Evolutionary conservation across 495 filamentous ascomycete species (phyloP), one percentile per base, ranked within the genome.

Genomic region (Baudoinia panamericana): DNA sequence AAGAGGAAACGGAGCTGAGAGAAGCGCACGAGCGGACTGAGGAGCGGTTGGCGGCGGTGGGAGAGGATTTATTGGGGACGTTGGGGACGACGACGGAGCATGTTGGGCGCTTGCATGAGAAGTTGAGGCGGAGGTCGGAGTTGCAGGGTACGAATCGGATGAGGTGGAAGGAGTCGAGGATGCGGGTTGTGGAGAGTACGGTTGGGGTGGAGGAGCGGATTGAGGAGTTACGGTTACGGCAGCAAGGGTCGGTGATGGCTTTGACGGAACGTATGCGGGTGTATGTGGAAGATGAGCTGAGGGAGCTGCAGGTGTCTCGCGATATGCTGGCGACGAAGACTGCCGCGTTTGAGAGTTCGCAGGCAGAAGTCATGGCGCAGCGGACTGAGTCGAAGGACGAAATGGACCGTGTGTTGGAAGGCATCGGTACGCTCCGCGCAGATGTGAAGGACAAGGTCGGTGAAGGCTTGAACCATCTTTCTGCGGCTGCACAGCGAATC

Each of bases 11-110:
- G 1, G 63, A 69, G 25, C 60, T 95, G 2, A 73, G 85, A 21
- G 75, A 78, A 57, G 88, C 90, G 6, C 87, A 97, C 53, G 67
- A 96, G 55, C 61, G 73, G 25, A 96, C 90, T 0, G 90, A 97
- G 55, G 71, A 71, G 39, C 63, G 80, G 47, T 73, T 97, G 21
- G 70, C 70, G 25, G 59, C 65, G 11, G 67, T 93, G 35, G 84
- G 88, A 1, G 68, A 66, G 8, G 74, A 78, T 25, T 72, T 97
- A 20, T 66, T 97, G 37, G 70, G 69, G 0, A 87, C 80, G 0
- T 65, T 96, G 19, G 70, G 73, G 15, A 65, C 68, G 41, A 86
- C 86, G 0, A 81, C 93, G 25, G 61, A 70, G 24, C 84, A 97
- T 63, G 75, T 94, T 16, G 68, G 71, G 36, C 78, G 79, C 0